phyloP scores from a whole-genome alignment of 805 yeast species.

The Allodekkera sacchari region DNA sequence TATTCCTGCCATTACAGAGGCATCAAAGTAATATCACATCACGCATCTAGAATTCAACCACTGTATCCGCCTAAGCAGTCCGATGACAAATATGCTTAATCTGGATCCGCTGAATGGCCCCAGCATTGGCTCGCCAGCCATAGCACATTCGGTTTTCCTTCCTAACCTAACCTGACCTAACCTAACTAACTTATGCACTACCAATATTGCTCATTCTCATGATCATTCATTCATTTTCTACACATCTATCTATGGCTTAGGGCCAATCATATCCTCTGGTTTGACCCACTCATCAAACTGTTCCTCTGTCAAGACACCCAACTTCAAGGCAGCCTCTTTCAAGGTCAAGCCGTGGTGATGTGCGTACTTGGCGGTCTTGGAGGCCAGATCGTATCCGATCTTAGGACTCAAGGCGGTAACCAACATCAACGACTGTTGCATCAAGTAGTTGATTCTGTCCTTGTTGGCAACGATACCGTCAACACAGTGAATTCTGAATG shows the following conservation, averaged over 20 bases:
- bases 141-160: too few species aligned
- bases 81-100: too few species aligned
- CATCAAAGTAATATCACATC: too few species aligned
- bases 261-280: constrained; percentile 98
- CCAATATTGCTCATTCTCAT: background rate
- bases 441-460: constrained; percentile 75
- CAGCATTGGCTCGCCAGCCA: too few species aligned
- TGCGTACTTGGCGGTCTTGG: constrained; percentile 97
- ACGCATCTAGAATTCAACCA: too few species aligned
- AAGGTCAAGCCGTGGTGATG: constrained; percentile 96
- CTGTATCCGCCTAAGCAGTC: too few species aligned
- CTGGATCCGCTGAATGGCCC: too few species aligned
- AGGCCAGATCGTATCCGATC: constrained; percentile 96
- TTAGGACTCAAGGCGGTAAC: constrained; percentile 98
- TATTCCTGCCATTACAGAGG: too few species aligned
- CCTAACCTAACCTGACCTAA: too few species aligned
- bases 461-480: constrained; percentile 88
- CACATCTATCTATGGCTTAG: constrained; percentile 50
- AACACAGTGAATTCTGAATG: constrained; percentile 92
- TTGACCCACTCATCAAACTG: constrained; percentile 96
- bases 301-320: constrained; percentile 71
- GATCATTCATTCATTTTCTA: too few species aligned
- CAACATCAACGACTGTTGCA: constrained; percentile 94
- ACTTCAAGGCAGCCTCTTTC: constrained; percentile 89
- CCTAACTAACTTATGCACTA: too few species aligned